These are phyloP conservation scores for Nakaseomyces kungkrabaensis DNA, from an alignment of 1,139 yeast genomes.

Conservation along the genomic window DNA sequence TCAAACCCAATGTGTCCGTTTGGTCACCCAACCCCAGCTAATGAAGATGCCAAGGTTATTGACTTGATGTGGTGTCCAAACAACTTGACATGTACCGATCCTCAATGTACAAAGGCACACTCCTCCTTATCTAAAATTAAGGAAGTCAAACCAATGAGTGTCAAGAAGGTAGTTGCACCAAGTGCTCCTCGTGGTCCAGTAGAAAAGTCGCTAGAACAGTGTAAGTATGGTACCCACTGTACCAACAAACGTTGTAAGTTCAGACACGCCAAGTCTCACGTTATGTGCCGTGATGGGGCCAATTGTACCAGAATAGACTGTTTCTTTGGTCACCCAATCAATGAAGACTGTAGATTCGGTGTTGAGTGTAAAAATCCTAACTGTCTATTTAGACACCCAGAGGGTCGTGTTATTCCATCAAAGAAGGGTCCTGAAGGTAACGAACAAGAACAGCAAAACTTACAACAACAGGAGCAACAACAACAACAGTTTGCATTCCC, in stretches of 20 bases:
- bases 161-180: conserved; percentile 7
- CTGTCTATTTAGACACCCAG: conserved; percentile 74
- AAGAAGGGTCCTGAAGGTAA: conserved; percentile 7
- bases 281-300: conserved; percentile 73
- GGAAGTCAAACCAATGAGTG: conserved; percentile 26
- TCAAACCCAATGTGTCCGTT: conserved; percentile 71
- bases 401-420: conserved; percentile 41
- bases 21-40: conserved; percentile 88
- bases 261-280: conserved; percentile 69
- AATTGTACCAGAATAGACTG: conserved; percentile 73
- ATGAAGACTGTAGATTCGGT: conserved; percentile 74
- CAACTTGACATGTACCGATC: conserved; percentile 54
- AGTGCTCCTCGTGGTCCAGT: conserved; percentile 22
- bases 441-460: background rate
- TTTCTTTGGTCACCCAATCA: conserved; percentile 68
- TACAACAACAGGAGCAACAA: conserved; percentile 3
- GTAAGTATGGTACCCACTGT: conserved; percentile 69
- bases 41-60: conserved; percentile 58
- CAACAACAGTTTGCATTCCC: conserved; percentile 8
- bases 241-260: conserved; percentile 69
- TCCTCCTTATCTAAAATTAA: conserved; percentile 49
- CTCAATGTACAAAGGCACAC: conserved; percentile 62
- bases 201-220: conserved; percentile 60
- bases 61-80: conserved; percentile 68
- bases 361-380: conserved; percentile 55